Evolutionary conservation across 495 filamentous ascomycete species (phyloP), one percentile per base, ranked within the genome.

Genomic region (Neurospora sp.): DNA sequence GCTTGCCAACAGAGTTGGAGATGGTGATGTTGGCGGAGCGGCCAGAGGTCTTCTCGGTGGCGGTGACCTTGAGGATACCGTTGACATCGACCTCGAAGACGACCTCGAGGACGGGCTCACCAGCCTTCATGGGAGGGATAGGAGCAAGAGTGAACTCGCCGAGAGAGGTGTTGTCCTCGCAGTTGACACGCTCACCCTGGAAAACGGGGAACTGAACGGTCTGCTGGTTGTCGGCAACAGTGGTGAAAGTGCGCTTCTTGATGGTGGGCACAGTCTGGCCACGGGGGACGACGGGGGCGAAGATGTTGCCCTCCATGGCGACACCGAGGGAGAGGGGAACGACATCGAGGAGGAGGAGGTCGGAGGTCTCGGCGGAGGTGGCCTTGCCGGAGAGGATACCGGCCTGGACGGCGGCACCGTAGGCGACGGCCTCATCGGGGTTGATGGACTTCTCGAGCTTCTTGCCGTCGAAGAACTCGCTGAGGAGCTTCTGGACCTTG

Each of bases 81-180:
- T 99, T 99, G 88, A 98, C 96, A 77, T 99, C 96, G 81, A 99
- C 96, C 87, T 99, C 96, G 85, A 99, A 98, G 81, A 98, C 95
- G 79, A 95, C 93, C 85, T 99, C 96, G 37, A 99, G 91, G 78
- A 97, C 95, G 77, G 96, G 93, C 82, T 99, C 96, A 79, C 96
- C 96, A 85, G 96, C 96, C 84, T 94, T 94, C 95, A 97, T 97
- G 89, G 94, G 87, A 71, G 96, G 96, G 76, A 98, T 97, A 74
- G 96, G 96, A 78, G 96, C 93, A 74, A 99, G 89, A 74, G 96
- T 98, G 86, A 99, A 99, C 86, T 99, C 96, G 80, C 96, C 96
- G 69, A 99, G 90, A 54, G 93, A 97, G 77, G 96, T 99, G 89
- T 99, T 99, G 85, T 98, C 96, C 83, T 97, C 94, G 83, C 96